Evolutionary conservation across 164 flowering plant species (phyloP).

Genomic region (Vitis cinerea): DNA sequence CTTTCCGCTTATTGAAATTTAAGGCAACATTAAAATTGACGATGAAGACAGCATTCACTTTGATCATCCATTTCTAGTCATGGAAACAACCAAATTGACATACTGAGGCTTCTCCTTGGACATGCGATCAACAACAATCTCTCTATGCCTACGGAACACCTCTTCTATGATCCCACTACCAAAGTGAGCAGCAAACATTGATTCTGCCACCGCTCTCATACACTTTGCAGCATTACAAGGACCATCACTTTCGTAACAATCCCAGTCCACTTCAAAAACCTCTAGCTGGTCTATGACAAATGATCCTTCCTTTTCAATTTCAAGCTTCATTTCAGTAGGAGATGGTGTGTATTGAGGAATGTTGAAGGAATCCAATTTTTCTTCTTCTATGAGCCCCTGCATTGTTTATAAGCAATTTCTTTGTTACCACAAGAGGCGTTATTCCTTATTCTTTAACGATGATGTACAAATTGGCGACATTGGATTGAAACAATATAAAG

Average conservation of each 20-base stretch:
- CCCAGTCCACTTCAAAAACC: neutral
- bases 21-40: too few species aligned
- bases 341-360: neutral
- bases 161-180: neutral
- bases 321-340: too few species aligned
- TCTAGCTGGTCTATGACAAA: slow-evolving; percentile 1
- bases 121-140: neutral
- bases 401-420: neutral
- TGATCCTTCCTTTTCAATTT: slow-evolving; percentile 1
- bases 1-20: too few species aligned
- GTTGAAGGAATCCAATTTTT: slow-evolving; percentile 4
- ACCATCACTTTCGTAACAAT: neutral
- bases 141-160: slow-evolving; percentile 1
- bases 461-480: too few species aligned
- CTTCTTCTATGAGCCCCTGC: slow-evolving; percentile 5
- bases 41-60: too few species aligned
- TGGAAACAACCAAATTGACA: neutral
- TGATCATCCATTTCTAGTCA: neutral
- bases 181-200: slow-evolving; percentile 6
- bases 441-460: too few species aligned
- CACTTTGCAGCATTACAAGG: neutral
- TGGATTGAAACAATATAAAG: too few species aligned
- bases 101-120: neutral
- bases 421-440: neutral
- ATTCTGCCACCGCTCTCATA: slow-evolving; percentile 4